Percentiles rank a stretch among this genome's conserved stretches.
These are phyloP conservation scores for Mallotus repandus DNA, from an alignment of 441 rosid species.

Conservation along the genomic window DNA sequence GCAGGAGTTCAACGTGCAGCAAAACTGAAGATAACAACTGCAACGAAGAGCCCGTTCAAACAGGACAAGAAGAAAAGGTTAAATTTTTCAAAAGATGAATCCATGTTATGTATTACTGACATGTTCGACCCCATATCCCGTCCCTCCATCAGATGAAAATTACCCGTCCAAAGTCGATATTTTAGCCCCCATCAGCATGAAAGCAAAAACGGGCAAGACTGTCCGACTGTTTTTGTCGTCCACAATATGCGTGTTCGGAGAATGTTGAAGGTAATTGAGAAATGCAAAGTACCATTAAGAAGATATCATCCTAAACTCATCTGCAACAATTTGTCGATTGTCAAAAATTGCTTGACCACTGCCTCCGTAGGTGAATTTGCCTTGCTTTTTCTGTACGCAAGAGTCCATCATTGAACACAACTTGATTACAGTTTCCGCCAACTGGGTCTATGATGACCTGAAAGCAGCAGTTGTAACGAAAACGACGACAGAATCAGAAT, in stretches of 20 bases:
- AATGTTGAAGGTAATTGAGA: neutral
- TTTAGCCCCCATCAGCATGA: too few relatives aligned
- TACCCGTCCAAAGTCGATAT: neutral
- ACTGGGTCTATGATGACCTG: neutral
- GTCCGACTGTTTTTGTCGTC: too few relatives aligned
- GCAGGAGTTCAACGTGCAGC: neutral
- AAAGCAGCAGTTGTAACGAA: neutral
- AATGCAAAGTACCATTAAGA: too few relatives aligned
- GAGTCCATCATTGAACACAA: neutral
- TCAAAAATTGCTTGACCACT: conserved; percentile 1
- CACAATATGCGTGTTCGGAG: too few relatives aligned
- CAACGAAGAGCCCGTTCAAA: neutral
- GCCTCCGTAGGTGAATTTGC: conserved; percentile 11
- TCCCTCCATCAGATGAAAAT: neutral
- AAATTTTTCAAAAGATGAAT: neutral
- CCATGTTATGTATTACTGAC: neutral
- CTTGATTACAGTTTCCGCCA: conserved; percentile 10
- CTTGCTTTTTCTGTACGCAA: neutral
- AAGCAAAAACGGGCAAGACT: too few relatives aligned
- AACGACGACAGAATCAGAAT: neutral
- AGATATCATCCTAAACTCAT: neutral
- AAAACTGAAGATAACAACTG: neutral
- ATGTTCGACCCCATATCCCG: neutral
- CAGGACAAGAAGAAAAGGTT: neutral
- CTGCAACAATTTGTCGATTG: neutral